Base-by-base conservation (phyloP, 805 yeast species). In the Ogataea pilisensis region DNA sequence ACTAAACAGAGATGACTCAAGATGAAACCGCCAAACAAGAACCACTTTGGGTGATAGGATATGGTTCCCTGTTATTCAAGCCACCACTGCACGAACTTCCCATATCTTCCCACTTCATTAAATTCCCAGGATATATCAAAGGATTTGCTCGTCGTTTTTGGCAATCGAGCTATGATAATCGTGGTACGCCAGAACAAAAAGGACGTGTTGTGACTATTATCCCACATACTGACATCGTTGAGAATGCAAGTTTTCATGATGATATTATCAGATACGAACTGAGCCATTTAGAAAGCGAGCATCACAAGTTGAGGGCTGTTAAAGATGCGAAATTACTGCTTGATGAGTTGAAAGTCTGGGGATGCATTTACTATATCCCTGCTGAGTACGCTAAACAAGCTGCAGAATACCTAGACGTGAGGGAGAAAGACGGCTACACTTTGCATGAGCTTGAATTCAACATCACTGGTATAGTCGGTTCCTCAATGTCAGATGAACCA, bases 341-440 rank as follows among this genome's bases (percentile, higher is more conserved):
- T 21, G 69, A 72, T 5, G 76, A 76, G 42, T 57, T 80, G 44
- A 66, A 60, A 37, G 82, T 85, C 0, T 77, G 85, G 80, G 95
- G 95, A 1, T 85, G 86, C 36, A 95, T 93, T 0, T 90, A 87
- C 62, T 82, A 83, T 51, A 82, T 90, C 7, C 81, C 81, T 4
- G 75, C 87, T 0, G 75, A 77, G 39, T 58, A 75, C 38, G 89
- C 82, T 0, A 58, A 61, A 5, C 73, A 74, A 42, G 93, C 87
- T 14, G 68, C 69, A 25, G 80, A 74, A 13, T 83, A 87, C 50
- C 68, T 90, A 37, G 95, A 90, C 51, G 71, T 77, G 12, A 69
- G 98, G 41, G 98, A 90, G 53, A 89, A 88, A 59, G 89, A 88
- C 55, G 98, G 97, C 0, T 90, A 90, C 60, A 69, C 87, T 1